Evolutionary conservation across 2,329 filamentous ascomycete genomes (phyloP).

Genomic region (Claviceps capensis): DNA sequence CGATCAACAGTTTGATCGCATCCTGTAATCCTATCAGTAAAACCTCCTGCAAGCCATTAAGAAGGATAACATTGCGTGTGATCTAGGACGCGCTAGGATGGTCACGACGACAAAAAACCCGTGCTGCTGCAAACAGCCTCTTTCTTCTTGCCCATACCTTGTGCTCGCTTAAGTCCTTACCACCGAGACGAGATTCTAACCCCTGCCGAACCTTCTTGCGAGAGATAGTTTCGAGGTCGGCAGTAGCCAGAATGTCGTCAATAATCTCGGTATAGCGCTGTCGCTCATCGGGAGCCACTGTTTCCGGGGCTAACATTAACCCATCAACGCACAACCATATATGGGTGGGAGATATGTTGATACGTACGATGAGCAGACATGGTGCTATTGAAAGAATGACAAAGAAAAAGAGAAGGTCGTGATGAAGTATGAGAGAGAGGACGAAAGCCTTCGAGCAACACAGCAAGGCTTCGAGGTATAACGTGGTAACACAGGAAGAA

Average conservation of each 20-base stretch:
- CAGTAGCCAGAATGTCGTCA: conserved; percentile 42
- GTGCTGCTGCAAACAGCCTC: not conserved
- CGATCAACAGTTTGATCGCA: conserved; percentile 59
- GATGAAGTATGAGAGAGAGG: not conserved
- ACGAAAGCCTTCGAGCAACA: not conserved
- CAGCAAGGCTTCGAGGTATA: not conserved
- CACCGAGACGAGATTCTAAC: conserved; percentile 38
- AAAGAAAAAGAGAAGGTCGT: not conserved
- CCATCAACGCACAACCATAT: not conserved
- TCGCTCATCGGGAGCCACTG: conserved; percentile 38
- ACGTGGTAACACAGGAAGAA: not conserved
- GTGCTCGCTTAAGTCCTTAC: conserved; percentile 43
- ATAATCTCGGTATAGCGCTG: conserved; percentile 43
- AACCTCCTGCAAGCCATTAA: not conserved
- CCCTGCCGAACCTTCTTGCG: conserved; percentile 48
- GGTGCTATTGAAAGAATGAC: conserved; percentile 1
- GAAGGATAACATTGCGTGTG: not conserved
- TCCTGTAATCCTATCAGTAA: conserved; percentile 27
- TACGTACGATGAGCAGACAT: conserved; percentile 15
- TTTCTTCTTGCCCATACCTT: conserved; percentile 28
- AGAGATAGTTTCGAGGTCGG: conserved; percentile 48
- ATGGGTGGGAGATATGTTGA: not conserved
- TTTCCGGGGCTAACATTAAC: not conserved
- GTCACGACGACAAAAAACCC: not conserved
- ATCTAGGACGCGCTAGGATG: not conserved